Base-by-base conservation (phyloP, 495 filamentous ascomycete species). In the Penicillium diatomitis region DNA sequence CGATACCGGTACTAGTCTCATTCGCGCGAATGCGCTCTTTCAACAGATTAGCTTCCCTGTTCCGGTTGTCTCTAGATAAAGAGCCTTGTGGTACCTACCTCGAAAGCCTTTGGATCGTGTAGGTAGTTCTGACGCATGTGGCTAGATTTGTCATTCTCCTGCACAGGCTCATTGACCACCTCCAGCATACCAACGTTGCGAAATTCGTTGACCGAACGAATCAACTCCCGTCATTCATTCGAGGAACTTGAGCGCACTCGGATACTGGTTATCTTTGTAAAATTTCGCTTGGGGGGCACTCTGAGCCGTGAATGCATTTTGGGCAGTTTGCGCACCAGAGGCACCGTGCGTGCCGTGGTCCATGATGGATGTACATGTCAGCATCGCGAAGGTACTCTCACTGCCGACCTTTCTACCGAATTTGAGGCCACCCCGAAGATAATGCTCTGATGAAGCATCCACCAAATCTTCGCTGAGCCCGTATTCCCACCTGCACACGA, bases 381-480 rank as follows among this genome's bases (percentile, higher is more conserved):
- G 66, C 64, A 45, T 80, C 69, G 31, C 66, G 70, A 3, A 20
- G 20, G 20, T 20, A 20, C 76, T 78, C 80, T 75, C 79, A 8
- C 68, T 70, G 41, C 76, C 80, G 0, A 84, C 45, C 10, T 67
- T 62, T 52, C 79, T 67, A 11, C 84, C 64, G 57, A 79, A 81
- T 4, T 56, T 35, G 3, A 82, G 57, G 0, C 71, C 80, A 5
- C 81, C 80, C 51, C 72, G 69, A 0, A 79, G 76, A 30, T 82
- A 84, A 51, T 77, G 66, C 56, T 84, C 81, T 38, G 60, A 73
- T 37, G 69, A 58, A 5, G 41, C 3, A 38, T 79, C 64, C 2
- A 85, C 78, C 32, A 81, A 61, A 34, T 75, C 71, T 54, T 84
- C 81, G 12, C 66, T 56, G 38, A 84, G 70, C 81, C 82, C 85